Percentiles rank a stretch among this genome's conserved stretches.
Evolutionary conservation across 2,329 filamentous ascomycete genomes (phyloP).

Genomic region (Phialophora verrucosa): DNA sequence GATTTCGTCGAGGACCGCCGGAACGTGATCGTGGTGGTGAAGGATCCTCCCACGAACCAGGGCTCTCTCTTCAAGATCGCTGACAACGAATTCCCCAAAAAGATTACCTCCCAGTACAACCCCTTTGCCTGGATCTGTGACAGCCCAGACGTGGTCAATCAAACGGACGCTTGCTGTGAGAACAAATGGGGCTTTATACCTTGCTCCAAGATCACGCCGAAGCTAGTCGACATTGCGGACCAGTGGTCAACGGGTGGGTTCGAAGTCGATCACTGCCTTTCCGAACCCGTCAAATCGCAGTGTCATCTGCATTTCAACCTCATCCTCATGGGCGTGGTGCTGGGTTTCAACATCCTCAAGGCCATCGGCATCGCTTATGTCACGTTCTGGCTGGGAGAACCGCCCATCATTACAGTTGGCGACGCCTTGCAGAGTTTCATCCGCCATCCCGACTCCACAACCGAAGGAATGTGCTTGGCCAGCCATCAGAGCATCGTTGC

Average conservation of each 20-base stretch:
- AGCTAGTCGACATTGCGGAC: constrained; percentile 28
- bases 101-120: constrained; percentile 32
- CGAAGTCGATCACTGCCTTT: constrained; percentile 37
- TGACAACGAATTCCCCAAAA: constrained; percentile 33
- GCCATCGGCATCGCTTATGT: constrained; percentile 34
- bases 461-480: constrained; percentile 39
- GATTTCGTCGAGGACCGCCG: constrained; percentile 36
- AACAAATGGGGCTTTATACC: constrained; percentile 31
- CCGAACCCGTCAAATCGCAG: constrained; percentile 31
- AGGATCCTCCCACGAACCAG: constrained; percentile 26
- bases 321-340: constrained; percentile 37
- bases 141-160: constrained; percentile 29
- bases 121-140: constrained; percentile 38
- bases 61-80: constrained; percentile 31
- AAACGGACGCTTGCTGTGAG: constrained; percentile 30
- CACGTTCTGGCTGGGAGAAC: constrained; percentile 25
- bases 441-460: constrained; percentile 42
- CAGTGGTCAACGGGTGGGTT: constrained; percentile 31
- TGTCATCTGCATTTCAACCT: constrained; percentile 38
- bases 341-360: constrained; percentile 38
- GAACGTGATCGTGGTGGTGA: constrained; percentile 37
- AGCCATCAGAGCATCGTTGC: constrained; percentile 35
- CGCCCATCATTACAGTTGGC: constrained; percentile 45
- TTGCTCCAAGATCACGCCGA: constrained; percentile 32
- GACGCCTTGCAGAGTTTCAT: constrained; percentile 49